Base-by-base conservation (phyloP, 805 yeast genomes). In the Teunomyces kruisii region DNA sequence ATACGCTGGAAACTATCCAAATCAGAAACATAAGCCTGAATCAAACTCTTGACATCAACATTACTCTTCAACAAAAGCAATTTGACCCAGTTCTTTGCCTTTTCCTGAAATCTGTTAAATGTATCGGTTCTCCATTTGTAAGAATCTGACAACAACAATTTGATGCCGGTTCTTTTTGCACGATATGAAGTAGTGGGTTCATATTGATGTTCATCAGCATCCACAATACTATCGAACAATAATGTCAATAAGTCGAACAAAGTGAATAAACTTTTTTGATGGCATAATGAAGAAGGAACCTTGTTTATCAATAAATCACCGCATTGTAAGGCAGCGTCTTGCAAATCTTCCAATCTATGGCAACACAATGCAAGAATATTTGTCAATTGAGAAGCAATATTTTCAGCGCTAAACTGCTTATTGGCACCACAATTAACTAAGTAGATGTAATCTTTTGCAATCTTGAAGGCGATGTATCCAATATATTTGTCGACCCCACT, bases 141-240 rank as follows among this genome's bases (percentile, higher is more conserved):
- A 5, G 88, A 80, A 59, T 90, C 96, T 0, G 96, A 83, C 22
- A 90, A 75, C 14, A 76, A 71, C 26, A 87, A 63, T 16, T 65
- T 61, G 29, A 84, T 76, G 6, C 78, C 79, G 0, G 81, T 63
- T 38, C 56, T 61, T 22, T 55, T 46, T 54, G 77, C 54, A 58
- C 70, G 50, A 57, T 85, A 91, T 30, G 76, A 76, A 29, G 85
- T 81, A n/a, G 82, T 78, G 3, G 98, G 98, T 47, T 86, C 88
- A 61, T 88, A 92, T 62, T 81, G 88, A 59, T 86, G 86, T 14
- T 83, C 78, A 51, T 87, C 95, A 6, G 91, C 89, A 62, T 91
- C 97, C 32, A 84, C 71, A 32, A 88, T 79, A 67, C 96, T 84
- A 49, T 86, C 84, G 64, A 87, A 88, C 40, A 92, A 66, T 33